Base-by-base conservation (phyloP, 2,329 filamentous ascomycete genomes). In the Hypoxylon sp. region DNA sequence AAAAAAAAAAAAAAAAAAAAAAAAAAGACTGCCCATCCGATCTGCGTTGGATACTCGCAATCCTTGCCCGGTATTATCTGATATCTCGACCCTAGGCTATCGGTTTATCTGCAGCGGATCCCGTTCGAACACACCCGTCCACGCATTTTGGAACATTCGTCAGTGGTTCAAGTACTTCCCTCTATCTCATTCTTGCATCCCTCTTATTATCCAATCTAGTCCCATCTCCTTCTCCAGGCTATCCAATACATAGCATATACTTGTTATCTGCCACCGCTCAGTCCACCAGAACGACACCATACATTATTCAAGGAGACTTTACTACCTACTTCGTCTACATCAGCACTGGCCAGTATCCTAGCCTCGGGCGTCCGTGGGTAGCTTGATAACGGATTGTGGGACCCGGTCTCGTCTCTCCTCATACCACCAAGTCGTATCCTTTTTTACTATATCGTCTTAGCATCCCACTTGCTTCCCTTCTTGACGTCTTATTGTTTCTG, bases 31-130 rank as follows among this genome's bases (percentile, higher is more conserved):
- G 49, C 55, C 39, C 46, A 63, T 62, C 64, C 60, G 66, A 68
- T 56, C 61, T 59, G 56, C 65, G 57, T 58, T 58, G 58, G 59
- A 37, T 44, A 56, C 43, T 61, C 48, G 44, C 61, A 47, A 67
- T 59, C 64, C 67, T 67, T 62, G 56, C 60, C 62, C 55, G 55
- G 56, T 69, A 67, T 67, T 69, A 67, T 67, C 62, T 68, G 65
- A 66, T 68, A 70, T 69, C 64, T 67, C 69, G 67, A 68, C 37
- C 55, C 67, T 70, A 60, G 68, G 70, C 71, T 73, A 71, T 73
- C 71, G 69, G 67, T 72, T 72, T 71, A 72, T 73, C 69, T 71
- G 60, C 61, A 70, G 69, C 69, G 62, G 65, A 68, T 65, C 65
- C 64, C 60, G 56, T 50, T 59, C 59, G 41, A 64, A 63, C 61